A percentile compares a stretch with the other conserved stretches of the same genome.
These are phyloP conservation scores for Fusarium piperis DNA, from an alignment of 2,329 filamentous ascomycete genomes.

Conservation along the genomic window DNA sequence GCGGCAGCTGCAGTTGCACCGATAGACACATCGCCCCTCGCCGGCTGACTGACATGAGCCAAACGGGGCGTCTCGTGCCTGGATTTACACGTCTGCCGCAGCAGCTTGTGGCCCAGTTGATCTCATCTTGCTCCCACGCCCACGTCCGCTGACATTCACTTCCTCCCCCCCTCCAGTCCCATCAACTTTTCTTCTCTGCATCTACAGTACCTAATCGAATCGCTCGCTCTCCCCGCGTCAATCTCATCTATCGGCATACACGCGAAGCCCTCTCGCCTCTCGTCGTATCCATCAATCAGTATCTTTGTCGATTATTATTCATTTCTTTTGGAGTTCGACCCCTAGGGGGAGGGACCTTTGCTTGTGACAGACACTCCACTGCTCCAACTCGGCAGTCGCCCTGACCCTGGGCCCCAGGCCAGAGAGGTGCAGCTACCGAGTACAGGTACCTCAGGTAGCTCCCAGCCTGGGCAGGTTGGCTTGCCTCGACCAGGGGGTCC, in stretches of 20 bases:
- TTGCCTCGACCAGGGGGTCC: conserved; percentile 33
- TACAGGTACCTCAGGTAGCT: conserved; percentile 27
- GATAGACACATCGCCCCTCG: neutral
- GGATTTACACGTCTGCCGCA: conserved; percentile 18
- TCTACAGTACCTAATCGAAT: neutral
- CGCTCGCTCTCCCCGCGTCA: neutral
- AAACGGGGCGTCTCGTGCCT: conserved; percentile 20
- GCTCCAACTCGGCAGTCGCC: conserved; percentile 43
- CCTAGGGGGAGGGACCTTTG: conserved; percentile 4
- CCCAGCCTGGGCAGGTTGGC: neutral
- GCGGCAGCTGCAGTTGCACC: neutral
- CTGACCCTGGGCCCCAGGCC: conserved; percentile 37
- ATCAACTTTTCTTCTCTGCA: neutral
- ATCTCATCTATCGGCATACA: neutral
- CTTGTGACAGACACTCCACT: conserved; percentile 16
- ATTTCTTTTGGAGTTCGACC: neutral
- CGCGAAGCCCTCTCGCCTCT: neutral
- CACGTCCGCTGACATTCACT: conserved; percentile 1
- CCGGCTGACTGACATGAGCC: neutral
- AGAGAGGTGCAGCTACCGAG: conserved; percentile 12
- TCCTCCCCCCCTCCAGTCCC: neutral
- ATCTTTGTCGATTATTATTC: neutral
- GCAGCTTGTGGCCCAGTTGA: neutral
- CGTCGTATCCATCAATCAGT: neutral
- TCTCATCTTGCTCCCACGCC: conserved; percentile 2